Evolutionary conservation across 441 rosid species (phyloP).

Genomic region (Capsella rubella): DNA sequence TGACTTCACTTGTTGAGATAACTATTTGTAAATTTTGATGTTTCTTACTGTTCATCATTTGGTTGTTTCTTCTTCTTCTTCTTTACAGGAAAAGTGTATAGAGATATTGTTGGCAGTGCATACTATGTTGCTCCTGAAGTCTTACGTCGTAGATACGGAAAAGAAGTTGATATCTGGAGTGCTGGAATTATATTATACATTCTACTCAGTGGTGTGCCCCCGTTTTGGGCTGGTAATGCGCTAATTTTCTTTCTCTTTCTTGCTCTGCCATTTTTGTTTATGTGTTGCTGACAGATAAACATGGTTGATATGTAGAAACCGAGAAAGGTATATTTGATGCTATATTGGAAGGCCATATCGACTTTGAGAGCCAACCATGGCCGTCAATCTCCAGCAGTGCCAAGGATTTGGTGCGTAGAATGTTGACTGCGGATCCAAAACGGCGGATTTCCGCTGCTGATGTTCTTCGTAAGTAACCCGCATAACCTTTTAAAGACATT

Average conservation of each 20-base stretch:
- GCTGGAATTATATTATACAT: conserved; percentile 71
- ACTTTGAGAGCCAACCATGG: conserved; percentile 75
- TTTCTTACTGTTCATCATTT: conserved; percentile 22
- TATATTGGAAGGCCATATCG: conserved; percentile 69
- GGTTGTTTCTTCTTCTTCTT: conserved; percentile 23
- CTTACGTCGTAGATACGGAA: conserved; percentile 58
- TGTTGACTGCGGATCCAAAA: conserved; percentile 71
- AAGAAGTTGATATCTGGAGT: conserved; percentile 72
- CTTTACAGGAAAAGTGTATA: conserved; percentile 59
- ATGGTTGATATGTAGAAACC: conserved; percentile 52
- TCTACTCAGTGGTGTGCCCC: conserved; percentile 72
- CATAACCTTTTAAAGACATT: background rate
- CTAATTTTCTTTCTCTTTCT: background rate
- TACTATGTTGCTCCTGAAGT: conserved; percentile 80
- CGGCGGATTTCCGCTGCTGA: conserved; percentile 66
- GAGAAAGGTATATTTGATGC: conserved; percentile 86
- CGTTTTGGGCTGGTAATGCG: conserved; percentile 68
- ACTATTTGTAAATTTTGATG: conserved; percentile 8
- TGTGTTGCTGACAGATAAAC: conserved; percentile 2
- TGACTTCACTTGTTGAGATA: conserved; percentile 5
- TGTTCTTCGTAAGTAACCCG: conserved; percentile 59
- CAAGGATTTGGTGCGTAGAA: conserved; percentile 69
- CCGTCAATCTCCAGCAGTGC: conserved; percentile 72
- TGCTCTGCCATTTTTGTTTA: conserved; percentile 7
- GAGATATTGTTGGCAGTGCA: conserved; percentile 69